A percentile compares a stretch with the other conserved stretches of the same genome.
Conservation (phyloP, 768 basidiomycete species). For the Crucibulum laeve region DNA sequence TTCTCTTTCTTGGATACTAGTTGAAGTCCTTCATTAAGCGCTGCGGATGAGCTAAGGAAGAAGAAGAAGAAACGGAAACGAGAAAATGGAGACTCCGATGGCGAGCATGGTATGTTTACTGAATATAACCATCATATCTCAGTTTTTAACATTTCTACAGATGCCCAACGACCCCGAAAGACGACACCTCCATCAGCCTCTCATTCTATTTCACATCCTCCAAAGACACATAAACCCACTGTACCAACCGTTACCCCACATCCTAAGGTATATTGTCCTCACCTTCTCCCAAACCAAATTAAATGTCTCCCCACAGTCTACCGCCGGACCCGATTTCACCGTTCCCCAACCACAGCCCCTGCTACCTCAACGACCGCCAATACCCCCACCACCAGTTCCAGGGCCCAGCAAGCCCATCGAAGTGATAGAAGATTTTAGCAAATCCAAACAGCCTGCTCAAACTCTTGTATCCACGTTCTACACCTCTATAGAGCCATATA, state of each 20-base stretch:
- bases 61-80: constrained; percentile 88
- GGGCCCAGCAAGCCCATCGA: constrained; percentile 82
- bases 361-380: constrained; percentile 57
- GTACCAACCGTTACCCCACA: constrained; percentile 35
- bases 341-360: constrained; percentile 47
- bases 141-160: constrained; percentile 22
- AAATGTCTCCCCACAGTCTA: constrained; percentile 14
- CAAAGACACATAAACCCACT: constrained; percentile 55
- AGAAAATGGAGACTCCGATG: constrained; percentile 67
- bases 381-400: constrained; percentile 60
- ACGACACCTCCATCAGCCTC: constrained; percentile 47
- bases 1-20: background rate
- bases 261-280: constrained; percentile 40
- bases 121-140: background rate
- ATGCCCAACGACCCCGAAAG: constrained; percentile 52
- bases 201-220: constrained; percentile 31
- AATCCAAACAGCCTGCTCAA: constrained; percentile 73
- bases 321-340: constrained; percentile 55
- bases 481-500: constrained; percentile 83
- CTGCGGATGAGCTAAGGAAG: constrained; percentile 56
- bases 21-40: constrained; percentile 12
- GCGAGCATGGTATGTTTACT: constrained; percentile 46
- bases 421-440: constrained; percentile 87
- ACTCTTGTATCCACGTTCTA: constrained; percentile 76
- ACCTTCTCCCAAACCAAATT: constrained; percentile 1